Conservation (phyloP, 257 asterid species). For the Leonotis leonurus region DNA sequence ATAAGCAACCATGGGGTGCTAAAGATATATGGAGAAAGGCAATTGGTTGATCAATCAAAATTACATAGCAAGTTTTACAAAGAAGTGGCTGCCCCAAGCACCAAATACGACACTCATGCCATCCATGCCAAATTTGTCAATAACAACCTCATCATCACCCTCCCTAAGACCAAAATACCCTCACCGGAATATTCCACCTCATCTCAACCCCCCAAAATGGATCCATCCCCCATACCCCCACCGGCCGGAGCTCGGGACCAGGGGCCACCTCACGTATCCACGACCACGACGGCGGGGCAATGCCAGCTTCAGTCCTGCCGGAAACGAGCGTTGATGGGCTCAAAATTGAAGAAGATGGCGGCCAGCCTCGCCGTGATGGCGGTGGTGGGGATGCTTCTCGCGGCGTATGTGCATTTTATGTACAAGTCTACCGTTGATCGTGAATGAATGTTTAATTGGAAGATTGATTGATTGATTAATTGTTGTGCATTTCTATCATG, state of each 20-base stretch:
- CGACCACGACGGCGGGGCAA: not conserved
- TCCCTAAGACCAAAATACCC: slow-evolving; percentile 27
- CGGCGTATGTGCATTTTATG: slow-evolving; percentile 42
- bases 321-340: not conserved
- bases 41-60: slow-evolving; percentile 4
- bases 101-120: slow-evolving; percentile 26
- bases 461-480: not conserved
- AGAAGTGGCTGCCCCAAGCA: slow-evolving; percentile 32
- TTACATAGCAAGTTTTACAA: slow-evolving; percentile 38
- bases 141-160: slow-evolving; percentile 34
- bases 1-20: slow-evolving; percentile 37
- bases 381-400: slow-evolving; percentile 19
- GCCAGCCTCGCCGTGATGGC: slow-evolving; percentile 26
- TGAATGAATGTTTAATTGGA: not conserved
- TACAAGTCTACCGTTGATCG: slow-evolving; percentile 22
- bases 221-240: slow-evolving; percentile 3
- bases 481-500: not conserved
- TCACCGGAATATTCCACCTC: not conserved
- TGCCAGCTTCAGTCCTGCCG: not conserved
- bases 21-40: slow-evolving; percentile 55
- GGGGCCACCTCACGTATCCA: not conserved
- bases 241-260: not conserved
- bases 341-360: slow-evolving; percentile 19
- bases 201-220: slow-evolving; percentile 2
- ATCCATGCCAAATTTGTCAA: slow-evolving; percentile 42